Conservation (phyloP, 148 eudicot genomes). For the Arctostaphylos glauca region DNA sequence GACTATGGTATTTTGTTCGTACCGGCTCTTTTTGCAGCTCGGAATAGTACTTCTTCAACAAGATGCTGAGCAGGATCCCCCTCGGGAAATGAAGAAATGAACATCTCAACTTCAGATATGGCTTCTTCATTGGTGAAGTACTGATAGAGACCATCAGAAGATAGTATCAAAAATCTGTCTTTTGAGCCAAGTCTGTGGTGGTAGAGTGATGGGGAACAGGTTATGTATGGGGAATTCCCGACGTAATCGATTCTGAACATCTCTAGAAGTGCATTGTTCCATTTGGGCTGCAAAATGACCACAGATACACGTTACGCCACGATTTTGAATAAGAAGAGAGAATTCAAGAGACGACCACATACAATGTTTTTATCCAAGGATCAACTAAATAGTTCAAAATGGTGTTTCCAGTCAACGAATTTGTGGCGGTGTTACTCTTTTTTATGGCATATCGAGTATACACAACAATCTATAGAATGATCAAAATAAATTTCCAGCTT, state of each 20-base stretch:
- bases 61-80: constrained; percentile 98
- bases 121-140: constrained; percentile 91
- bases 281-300: constrained; percentile 47
- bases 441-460: background rate
- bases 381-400: background rate
- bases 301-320: background rate
- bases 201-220: constrained; percentile 55
- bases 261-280: constrained; percentile 83
- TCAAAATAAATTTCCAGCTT: background rate
- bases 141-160: constrained; percentile 92
- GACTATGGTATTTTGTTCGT: background rate
- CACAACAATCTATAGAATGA: background rate
- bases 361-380: background rate
- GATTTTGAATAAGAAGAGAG: background rate
- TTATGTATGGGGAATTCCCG: constrained; percentile 71
- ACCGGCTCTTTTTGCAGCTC: constrained; percentile 94
- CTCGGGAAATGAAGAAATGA: constrained; percentile 68
- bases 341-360: background rate
- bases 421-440: background rate
- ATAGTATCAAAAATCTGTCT: constrained; percentile 75
- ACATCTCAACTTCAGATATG: constrained; percentile 68
- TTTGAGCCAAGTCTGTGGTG: constrained; percentile 71
- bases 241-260: constrained; percentile 76
- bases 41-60: constrained; percentile 75
- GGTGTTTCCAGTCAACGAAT: background rate